Evolutionary conservation across 106 monocot species (phyloP), one percentile per base, ranked within the genome.

Genomic region (Allium cepa): DNA sequence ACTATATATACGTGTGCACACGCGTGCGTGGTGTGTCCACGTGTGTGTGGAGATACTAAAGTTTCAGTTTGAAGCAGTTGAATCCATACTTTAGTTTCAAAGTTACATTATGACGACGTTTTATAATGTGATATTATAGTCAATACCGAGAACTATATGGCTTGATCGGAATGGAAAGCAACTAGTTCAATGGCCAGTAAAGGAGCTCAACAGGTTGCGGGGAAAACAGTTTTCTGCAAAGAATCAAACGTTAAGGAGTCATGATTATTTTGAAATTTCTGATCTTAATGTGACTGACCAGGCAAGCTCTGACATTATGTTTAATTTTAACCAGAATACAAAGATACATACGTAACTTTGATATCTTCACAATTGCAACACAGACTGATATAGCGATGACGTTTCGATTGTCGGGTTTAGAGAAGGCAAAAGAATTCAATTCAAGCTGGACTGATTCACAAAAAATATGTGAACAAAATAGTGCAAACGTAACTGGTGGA

Each of bases 361-460:
- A 22, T 22, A 22, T 1, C 0, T 67, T 69, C 50, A 89, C 83
- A 77, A 51, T 53, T 53, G 13, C 13, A 10, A 53, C 3, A 17
- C 58, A 59, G 58, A 7, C 58, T n/a, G 81, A 81, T 56, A 76
- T 81, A 26, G 81, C 64, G 69, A 77, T 73, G 63, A 64, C n/a
- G 1, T 81, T 81, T 60, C 69, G 49, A 10, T 49, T 77, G 10
- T 59, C 66, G 27, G 17, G 66, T 17, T 50, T 80, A 5, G 65
- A 67, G 15, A 72, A 72, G 8, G 80, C 71, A 0, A 76, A 82
- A 57, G 11, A 17, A 26, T 82, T 73, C 49, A 60, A 82, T 67
- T 65, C 75, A 10, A 5, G 11, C 0, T 86, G 81, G 85, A 68
- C 36, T 10, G 81, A 86, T 53, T 75, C 85, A 7, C 76, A 86